phyloP scores from a whole-genome alignment of 768 basidiomycete species.

The Lactifluus hygrophoroides region DNA sequence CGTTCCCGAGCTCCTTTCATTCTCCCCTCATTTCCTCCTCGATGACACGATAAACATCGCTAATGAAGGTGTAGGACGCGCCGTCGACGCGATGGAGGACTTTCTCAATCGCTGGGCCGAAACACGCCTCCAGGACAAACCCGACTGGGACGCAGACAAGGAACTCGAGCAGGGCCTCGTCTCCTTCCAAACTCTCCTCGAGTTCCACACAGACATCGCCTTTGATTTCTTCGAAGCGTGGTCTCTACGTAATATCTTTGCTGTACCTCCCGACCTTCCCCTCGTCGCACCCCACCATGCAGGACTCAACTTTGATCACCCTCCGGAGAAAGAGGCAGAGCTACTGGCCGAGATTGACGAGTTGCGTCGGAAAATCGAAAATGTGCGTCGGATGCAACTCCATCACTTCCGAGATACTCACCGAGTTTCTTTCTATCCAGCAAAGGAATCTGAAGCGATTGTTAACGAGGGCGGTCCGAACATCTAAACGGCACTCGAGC shows the following conservation, averaged over 20 bases:
- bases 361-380: constrained; percentile 56
- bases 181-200: constrained; percentile 80
- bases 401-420: not conserved
- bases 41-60: constrained; percentile 83
- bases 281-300: constrained; percentile 72
- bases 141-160: constrained; percentile 51
- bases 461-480: not conserved
- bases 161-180: constrained; percentile 76
- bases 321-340: constrained; percentile 42
- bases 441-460: constrained; percentile 27
- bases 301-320: constrained; percentile 54
- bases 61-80: constrained; percentile 68
- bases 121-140: constrained; percentile 43
- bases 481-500: constrained; percentile 31
- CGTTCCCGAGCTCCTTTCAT: constrained; percentile 68
- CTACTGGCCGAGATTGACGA: constrained; percentile 61
- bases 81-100: constrained; percentile 72
- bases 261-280: constrained; percentile 57
- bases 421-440: constrained; percentile 30
- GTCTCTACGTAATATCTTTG: constrained; percentile 83
- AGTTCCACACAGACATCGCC: constrained; percentile 81
- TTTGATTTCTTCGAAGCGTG: constrained; percentile 91
- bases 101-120: constrained; percentile 69
- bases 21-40: constrained; percentile 75
- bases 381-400: constrained; percentile 38